Percentiles rank a stretch among this genome's conserved stretches.
phyloP scores from a whole-genome alignment of 163 green algal genomes.

The Scenedesmus sp. region DNA sequence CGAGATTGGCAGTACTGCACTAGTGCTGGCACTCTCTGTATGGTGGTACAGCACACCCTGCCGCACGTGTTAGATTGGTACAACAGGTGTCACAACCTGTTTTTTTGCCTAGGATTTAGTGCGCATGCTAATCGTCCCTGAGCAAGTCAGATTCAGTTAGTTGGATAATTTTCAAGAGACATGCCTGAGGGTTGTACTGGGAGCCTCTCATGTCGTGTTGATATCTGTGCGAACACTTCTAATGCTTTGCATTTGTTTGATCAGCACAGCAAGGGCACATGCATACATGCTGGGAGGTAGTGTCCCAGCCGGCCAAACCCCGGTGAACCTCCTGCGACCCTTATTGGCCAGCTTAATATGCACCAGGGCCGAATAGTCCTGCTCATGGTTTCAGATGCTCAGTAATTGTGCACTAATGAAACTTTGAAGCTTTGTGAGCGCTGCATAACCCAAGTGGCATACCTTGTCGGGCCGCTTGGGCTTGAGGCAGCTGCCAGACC shows the following conservation, averaged over 20 bases:
- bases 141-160: too few relatives aligned
- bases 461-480: neutral
- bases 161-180: too few relatives aligned
- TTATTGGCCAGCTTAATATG: neutral
- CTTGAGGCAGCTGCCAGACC: neutral
- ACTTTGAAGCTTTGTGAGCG: neutral
- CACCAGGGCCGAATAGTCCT: neutral
- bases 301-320: conserved; percentile 1
- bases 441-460: neutral
- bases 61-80: too few relatives aligned
- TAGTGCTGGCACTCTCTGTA: too few relatives aligned
- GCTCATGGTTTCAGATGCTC: neutral
- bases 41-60: too few relatives aligned
- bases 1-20: too few relatives aligned
- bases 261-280: neutral
- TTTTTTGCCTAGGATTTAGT: too few relatives aligned
- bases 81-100: too few relatives aligned
- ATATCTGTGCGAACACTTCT: too few relatives aligned
- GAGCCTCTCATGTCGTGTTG: neutral
- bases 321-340: neutral
- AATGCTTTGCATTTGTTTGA: too few relatives aligned
- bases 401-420: neutral
- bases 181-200: neutral
- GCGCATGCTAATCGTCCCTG: too few relatives aligned
- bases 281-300: neutral